A percentile compares a stretch with the other conserved stretches of the same genome.
phyloP scores from a whole-genome alignment of 2,329 filamentous ascomycete genomes.

The Penicillium polonicum region DNA sequence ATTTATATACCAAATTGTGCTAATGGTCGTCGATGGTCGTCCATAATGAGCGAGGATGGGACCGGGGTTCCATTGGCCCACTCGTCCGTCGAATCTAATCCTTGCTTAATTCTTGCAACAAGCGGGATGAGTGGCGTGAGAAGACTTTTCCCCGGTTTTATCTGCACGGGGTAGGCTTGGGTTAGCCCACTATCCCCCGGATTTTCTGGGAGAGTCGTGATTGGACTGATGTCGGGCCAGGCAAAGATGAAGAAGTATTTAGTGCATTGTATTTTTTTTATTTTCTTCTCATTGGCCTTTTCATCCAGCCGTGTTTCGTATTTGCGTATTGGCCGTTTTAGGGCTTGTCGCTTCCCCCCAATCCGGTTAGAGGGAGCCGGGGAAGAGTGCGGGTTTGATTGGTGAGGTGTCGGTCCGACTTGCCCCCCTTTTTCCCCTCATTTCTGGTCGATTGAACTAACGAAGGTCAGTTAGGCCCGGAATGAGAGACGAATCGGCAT shows the following conservation, averaged over 20 bases:
- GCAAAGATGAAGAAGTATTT: not conserved
- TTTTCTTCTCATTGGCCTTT: not conserved
- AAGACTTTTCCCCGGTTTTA: constrained; percentile 5
- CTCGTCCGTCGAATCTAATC: not conserved
- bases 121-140: not conserved
- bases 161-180: not conserved
- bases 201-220: not conserved
- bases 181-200: constrained; percentile 4
- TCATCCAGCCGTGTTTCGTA: not conserved
- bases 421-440: not conserved
- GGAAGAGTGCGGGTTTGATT: not conserved
- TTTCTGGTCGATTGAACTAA: not conserved
- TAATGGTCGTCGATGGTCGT: not conserved
- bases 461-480: not conserved
- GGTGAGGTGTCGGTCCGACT: constrained; percentile 6
- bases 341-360: not conserved
- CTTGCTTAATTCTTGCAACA: not conserved
- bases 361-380: not conserved
- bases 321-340: not conserved
- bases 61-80: constrained; percentile 5
- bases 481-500: constrained; percentile 5
- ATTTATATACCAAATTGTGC: not conserved
- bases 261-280: too few species aligned
- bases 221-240: constrained; percentile 4
- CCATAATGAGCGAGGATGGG: not conserved